Evolutionary conservation across 768 basidiomycete species (phyloP).

Genomic region (Leucosporidium yakuticum): DNA sequence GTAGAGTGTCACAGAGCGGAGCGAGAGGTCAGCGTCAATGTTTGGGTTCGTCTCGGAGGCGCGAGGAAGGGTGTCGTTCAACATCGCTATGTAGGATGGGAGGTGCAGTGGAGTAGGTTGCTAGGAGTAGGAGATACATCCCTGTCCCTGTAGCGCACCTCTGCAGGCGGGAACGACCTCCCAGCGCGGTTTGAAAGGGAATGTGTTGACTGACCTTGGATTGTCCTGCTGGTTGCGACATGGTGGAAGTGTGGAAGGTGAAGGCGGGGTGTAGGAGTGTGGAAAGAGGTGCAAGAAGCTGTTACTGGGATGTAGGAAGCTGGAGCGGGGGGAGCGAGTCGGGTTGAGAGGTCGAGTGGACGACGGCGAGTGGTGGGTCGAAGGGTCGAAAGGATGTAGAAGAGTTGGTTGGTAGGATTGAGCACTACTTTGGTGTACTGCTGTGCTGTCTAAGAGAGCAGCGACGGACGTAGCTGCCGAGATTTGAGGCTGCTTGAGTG

Average conservation of each 20-base stretch:
- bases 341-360: too few relatives aligned
- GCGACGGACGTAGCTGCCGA: too few relatives aligned
- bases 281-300: too few relatives aligned
- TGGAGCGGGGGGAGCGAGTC: too few relatives aligned
- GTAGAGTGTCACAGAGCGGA: conserved; percentile 11
- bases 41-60: not conserved
- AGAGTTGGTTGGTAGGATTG: too few relatives aligned
- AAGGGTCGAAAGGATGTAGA: too few relatives aligned
- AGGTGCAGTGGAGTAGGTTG: not conserved
- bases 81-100: not conserved
- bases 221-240: not conserved
- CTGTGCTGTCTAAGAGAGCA: too few relatives aligned
- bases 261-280: too few relatives aligned
- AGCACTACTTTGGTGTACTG: too few relatives aligned
- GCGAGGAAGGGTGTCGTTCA: not conserved
- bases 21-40: not conserved
- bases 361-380: too few relatives aligned
- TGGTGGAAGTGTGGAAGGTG: not conserved
- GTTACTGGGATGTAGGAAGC: too few relatives aligned
- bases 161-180: not conserved
- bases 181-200: not conserved
- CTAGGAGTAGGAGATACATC: not conserved
- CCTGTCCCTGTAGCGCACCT: not conserved
- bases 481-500: too few relatives aligned
- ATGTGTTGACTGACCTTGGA: not conserved